phyloP scores from a whole-genome alignment of 352 stramenopile genomes.

The Elongisporangium anandrum region DNA sequence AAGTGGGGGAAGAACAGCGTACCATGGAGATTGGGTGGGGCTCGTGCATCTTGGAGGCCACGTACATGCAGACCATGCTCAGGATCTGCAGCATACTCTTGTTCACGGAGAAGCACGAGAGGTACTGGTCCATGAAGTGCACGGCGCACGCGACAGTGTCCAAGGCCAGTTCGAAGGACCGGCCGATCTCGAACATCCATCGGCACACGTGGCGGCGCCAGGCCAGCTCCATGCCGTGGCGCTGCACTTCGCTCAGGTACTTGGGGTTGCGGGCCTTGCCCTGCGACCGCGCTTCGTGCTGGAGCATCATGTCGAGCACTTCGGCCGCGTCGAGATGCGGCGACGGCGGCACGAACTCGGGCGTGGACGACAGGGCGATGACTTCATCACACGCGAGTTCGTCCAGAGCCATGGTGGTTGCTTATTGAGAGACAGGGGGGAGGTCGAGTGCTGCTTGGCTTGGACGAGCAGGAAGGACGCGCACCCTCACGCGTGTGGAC shows the following conservation, averaged over 20 bases:
- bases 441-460: no score
- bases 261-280: slow-evolving; percentile 23
- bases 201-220: slow-evolving; percentile 71
- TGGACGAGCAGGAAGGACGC: no score
- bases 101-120: slow-evolving; percentile 64
- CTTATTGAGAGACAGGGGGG: no score
- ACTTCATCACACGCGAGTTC: no score
- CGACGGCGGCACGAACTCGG: no score
- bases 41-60: slow-evolving; percentile 74
- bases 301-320: no score
- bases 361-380: no score
- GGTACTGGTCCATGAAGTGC: slow-evolving; percentile 72
- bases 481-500: no score
- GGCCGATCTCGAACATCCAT: slow-evolving; percentile 80
- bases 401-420: no score
- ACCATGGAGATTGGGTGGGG: slow-evolving; percentile 52
- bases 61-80: slow-evolving; percentile 72
- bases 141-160: slow-evolving; percentile 57
- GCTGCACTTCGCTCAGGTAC: slow-evolving; percentile 46
- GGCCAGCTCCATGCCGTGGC: slow-evolving; percentile 50
- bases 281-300: no score
- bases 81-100: slow-evolving; percentile 67
- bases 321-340: no score
- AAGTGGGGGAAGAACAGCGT: background rate
- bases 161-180: slow-evolving; percentile 64